phyloP scores from a whole-genome alignment of 306 rosid species.

The Medicago ruthenica region DNA sequence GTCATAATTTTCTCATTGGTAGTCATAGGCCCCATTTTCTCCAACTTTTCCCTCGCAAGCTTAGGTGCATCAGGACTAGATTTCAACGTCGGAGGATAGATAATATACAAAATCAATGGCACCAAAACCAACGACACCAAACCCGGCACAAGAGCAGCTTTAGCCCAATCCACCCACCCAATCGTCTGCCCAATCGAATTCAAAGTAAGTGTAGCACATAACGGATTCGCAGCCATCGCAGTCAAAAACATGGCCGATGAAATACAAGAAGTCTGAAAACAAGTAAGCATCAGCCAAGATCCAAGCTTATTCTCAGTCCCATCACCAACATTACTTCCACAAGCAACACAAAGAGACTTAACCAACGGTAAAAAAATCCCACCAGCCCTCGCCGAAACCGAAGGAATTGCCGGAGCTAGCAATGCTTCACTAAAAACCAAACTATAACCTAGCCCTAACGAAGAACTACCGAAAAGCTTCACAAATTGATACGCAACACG shows the following conservation, averaged over 20 bases:
- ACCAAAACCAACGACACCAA: conserved; percentile 83
- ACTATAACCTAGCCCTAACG: conserved; percentile 93
- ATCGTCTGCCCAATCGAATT: conserved; percentile 81
- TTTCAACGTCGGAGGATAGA: conserved; percentile 88
- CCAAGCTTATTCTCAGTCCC: conserved; percentile 84
- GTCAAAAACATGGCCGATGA: conserved; percentile 98
- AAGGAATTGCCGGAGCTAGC: conserved; percentile 93
- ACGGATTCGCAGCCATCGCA: conserved; percentile 97
- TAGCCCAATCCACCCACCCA: conserved; percentile 99
- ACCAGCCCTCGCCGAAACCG: conserved; percentile 93
- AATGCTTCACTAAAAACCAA: conserved; percentile 94
- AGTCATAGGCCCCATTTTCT: conserved; percentile 90
- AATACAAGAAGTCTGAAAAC: conserved; percentile 93
- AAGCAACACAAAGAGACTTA: conserved; percentile 86
- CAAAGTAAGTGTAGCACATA: conserved; percentile 75
- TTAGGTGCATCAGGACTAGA: conserved; percentile 93
- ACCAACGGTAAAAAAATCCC: conserved; percentile 94
- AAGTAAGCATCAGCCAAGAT: conserved; percentile 97
- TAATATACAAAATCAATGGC: conserved; percentile 76
- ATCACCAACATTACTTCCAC: conserved; percentile 94
- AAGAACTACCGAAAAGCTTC: conserved; percentile 87
- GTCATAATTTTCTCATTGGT: conserved; percentile 87
- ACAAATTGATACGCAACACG: conserved; percentile 94
- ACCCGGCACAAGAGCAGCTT: conserved; percentile 90
- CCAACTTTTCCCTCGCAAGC: conserved; percentile 86